Conservation (phyloP, 371 early-diverging fungal genomes). For the Blakeslea trispora region DNA sequence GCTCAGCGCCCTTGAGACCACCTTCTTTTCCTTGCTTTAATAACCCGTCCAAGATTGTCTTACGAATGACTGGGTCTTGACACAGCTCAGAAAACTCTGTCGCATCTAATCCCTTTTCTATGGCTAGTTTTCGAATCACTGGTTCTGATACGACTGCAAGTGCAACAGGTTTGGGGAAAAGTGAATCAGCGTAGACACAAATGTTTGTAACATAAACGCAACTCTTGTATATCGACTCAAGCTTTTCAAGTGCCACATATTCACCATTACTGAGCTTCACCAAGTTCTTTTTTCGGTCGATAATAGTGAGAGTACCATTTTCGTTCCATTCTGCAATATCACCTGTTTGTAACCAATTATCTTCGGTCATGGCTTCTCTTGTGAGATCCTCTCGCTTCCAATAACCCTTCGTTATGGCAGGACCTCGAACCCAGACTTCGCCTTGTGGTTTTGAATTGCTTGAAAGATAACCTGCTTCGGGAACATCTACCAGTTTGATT, state of each 20-base stretch:
- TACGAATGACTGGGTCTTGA: slow-evolving; percentile 20
- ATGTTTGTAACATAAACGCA: slow-evolving; percentile 78
- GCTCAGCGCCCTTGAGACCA: slow-evolving; percentile 72
- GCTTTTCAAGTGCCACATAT: slow-evolving; percentile 96
- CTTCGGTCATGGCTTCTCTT: slow-evolving; percentile 74
- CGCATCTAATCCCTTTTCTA: slow-evolving; percentile 26
- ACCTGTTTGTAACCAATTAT: slow-evolving; percentile 93
- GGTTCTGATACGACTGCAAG: slow-evolving; percentile 71
- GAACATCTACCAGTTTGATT: slow-evolving; percentile 90
- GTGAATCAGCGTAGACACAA: slow-evolving; percentile 85
- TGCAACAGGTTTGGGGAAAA: slow-evolving; percentile 68
- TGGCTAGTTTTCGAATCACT: slow-evolving; percentile 40
- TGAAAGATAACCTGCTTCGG: slow-evolving; percentile 78
- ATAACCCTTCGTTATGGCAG: slow-evolving; percentile 66
- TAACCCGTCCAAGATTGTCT: slow-evolving; percentile 21
- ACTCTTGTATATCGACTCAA: slow-evolving; percentile 92
- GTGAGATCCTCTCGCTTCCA: slow-evolving; percentile 75
- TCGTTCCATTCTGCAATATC: slow-evolving; percentile 85
- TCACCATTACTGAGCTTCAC: slow-evolving; percentile 91
- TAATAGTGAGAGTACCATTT: slow-evolving; percentile 72
- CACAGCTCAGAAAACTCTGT: slow-evolving; percentile 39
- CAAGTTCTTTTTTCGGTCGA: slow-evolving; percentile 83
- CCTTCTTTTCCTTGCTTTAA: slow-evolving; percentile 55
- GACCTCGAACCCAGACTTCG: slow-evolving; percentile 88
- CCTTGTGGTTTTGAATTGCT: slow-evolving; percentile 81